Base-by-base conservation (phyloP, 257 asterid species). In the Plantago ovata region DNA sequence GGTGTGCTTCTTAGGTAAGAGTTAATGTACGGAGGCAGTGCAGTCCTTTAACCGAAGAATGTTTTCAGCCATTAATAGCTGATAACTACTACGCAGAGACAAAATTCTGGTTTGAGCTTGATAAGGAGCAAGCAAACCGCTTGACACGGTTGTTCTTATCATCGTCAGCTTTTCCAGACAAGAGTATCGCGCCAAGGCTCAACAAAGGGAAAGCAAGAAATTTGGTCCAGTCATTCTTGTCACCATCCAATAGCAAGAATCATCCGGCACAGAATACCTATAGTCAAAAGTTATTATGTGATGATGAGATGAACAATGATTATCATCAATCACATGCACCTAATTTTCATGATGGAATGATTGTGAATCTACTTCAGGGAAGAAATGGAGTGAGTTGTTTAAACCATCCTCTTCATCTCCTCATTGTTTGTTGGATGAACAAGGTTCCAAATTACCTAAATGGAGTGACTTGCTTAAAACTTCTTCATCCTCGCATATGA, bases 41-140 rank as follows among this genome's bases (percentile, higher is more conserved):
- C 53, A 52, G 54, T 14, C 74, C 87, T 44, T 60, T 89, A 76
- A 42, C 6, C 28, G 96, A 89, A 72, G 69, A 76, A 6, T 69
- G 75, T 36, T 83, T 78, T 65, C 53, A 69, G 50, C 78, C 85
- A 14, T 39, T 79, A 36, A 81, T 85, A 38, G 76, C 69, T 19
- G 73, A 73, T 2, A 89, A 89, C 66, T 85, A 89, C 71, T 89
- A 85, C 12, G 51, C 50, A 9, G 61, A 63, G 7, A 59, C 20
- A 13, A 55, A 23, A 0, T 89, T 89, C 61, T 81, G 83, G 87
- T 85, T 89, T 73, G 96, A 85, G 67, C 83, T 89, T 18, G 94
- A 85, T 69, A 65, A 38, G 38, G 51, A 39, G 45, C 96, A 85
- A 64, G 67, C 76, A 3, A 32, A 38, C 10, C 67, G 64, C 58